phyloP scores from a whole-genome alignment of 176 grass and related monocot genomes.

The Rhynchospora breviuscula region DNA sequence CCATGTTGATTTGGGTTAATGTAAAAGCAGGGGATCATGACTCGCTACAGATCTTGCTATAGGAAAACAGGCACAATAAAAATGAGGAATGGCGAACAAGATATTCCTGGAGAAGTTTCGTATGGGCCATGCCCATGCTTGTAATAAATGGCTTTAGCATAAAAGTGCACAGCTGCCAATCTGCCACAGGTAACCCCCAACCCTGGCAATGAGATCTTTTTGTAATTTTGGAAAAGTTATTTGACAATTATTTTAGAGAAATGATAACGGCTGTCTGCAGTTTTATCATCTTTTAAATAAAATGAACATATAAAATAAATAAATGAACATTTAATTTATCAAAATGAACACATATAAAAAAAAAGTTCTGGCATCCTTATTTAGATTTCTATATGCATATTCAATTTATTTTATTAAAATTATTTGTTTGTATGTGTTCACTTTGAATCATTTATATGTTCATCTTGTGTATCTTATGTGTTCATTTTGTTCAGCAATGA shows the following conservation, averaged over 20 bases:
- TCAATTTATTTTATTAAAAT: too few species aligned
- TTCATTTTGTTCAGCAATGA: too few species aligned
- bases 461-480: too few species aligned
- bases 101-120: slow-evolving; percentile 16
- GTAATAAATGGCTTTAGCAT: slow-evolving; percentile 13
- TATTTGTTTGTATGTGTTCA: too few species aligned
- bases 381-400: too few species aligned
- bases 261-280: too few species aligned
- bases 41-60: background rate
- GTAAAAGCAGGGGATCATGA: background rate
- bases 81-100: background rate
- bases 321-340: too few species aligned
- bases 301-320: too few species aligned
- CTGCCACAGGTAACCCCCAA: background rate
- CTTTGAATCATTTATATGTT: too few species aligned
- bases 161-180: slow-evolving; percentile 1
- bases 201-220: background rate
- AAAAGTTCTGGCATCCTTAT: too few species aligned
- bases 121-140: slow-evolving; percentile 3
- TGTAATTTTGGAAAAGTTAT: background rate
- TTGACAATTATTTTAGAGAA: background rate
- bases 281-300: too few species aligned
- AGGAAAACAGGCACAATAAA: background rate
- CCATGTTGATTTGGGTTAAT: background rate
- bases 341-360: too few species aligned